phyloP scores from a whole-genome alignment of 441 rosid species.

The Corymbia citriodora region DNA sequence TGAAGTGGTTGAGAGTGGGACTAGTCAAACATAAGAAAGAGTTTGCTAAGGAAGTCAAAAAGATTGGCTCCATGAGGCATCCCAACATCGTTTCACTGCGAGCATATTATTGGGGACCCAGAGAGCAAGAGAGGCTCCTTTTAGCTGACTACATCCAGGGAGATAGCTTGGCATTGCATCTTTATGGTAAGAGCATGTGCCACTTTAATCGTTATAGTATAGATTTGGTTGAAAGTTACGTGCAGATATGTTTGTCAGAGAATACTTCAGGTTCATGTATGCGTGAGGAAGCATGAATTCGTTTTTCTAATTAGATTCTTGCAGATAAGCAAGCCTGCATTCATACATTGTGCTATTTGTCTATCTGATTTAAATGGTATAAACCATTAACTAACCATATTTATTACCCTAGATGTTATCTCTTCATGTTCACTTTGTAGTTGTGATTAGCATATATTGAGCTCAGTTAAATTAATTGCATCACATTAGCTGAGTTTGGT shows the following conservation, averaged over 20 bases:
- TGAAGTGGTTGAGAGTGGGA: constrained; percentile 96
- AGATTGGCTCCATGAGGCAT: constrained; percentile 69
- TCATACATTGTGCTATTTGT: not conserved
- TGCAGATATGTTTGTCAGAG: not conserved
- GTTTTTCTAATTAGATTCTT: not conserved
- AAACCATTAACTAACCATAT: not conserved
- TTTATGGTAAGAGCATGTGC: constrained; percentile 61
- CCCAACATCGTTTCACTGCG: constrained; percentile 71
- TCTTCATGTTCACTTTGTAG: not conserved
- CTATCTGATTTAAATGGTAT: not conserved
- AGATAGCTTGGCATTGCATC: constrained; percentile 88
- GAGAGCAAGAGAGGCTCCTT: constrained; percentile 94
- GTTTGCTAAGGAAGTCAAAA: constrained; percentile 79
- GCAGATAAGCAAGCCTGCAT: not conserved
- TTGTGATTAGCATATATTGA: not conserved
- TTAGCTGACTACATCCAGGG: constrained; percentile 74
- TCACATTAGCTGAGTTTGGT: not conserved
- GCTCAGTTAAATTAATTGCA: not conserved
- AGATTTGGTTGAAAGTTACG: not conserved
- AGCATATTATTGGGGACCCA: constrained; percentile 96
- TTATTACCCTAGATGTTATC: not conserved
- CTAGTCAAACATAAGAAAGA: constrained; percentile 87
- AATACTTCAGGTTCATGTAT: not conserved
- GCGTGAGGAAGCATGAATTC: not conserved
- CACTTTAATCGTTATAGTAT: not conserved